These are phyloP conservation scores for Phylloporus arenicola DNA, from an alignment of 768 basidiomycete genomes.

Conservation along the genomic window DNA sequence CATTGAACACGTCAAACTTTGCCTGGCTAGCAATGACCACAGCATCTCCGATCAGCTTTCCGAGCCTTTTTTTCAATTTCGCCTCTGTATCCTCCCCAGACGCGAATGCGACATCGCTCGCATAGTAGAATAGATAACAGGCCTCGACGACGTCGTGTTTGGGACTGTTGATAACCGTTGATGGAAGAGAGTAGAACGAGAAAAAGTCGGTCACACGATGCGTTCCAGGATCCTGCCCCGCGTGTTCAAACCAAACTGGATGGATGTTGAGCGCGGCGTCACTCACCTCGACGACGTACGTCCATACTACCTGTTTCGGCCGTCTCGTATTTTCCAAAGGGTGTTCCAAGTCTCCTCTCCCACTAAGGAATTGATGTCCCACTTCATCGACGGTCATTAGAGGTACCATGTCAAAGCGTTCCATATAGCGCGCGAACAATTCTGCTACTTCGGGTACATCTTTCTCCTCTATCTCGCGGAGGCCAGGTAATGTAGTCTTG, in stretches of 20 bases:
- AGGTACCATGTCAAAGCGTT: slow-evolving; percentile 79
- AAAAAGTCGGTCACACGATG: slow-evolving; percentile 91
- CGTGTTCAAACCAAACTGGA: neutral
- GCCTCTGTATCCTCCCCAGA: slow-evolving; percentile 57
- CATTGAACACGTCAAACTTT: slow-evolving; percentile 95
- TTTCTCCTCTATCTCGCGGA: slow-evolving; percentile 82
- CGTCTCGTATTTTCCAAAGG: slow-evolving; percentile 37
- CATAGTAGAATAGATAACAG: slow-evolving; percentile 95
- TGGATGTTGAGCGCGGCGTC: slow-evolving; percentile 25
- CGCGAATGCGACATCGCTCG: slow-evolving; percentile 67
- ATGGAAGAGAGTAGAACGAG: slow-evolving; percentile 95
- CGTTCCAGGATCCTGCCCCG: slow-evolving; percentile 66
- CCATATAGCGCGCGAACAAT: slow-evolving; percentile 74
- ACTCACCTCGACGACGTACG: slow-evolving; percentile 86
- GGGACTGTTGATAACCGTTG: slow-evolving; percentile 77
- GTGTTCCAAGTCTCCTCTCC: slow-evolving; percentile 53
- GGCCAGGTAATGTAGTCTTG: slow-evolving; percentile 48
- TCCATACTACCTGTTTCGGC: slow-evolving; percentile 86
- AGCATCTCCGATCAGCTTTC: slow-evolving; percentile 71
- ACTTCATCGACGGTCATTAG: slow-evolving; percentile 72
- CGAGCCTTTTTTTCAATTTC: slow-evolving; percentile 62
- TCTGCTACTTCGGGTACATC: slow-evolving; percentile 70
- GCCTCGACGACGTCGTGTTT: slow-evolving; percentile 77
- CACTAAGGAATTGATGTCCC: slow-evolving; percentile 84
- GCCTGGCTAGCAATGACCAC: slow-evolving; percentile 75